These are phyloP conservation scores for Rhynchosporium graminicola DNA, from an alignment of 2,329 filamentous ascomycete species.

Conservation along the genomic window DNA sequence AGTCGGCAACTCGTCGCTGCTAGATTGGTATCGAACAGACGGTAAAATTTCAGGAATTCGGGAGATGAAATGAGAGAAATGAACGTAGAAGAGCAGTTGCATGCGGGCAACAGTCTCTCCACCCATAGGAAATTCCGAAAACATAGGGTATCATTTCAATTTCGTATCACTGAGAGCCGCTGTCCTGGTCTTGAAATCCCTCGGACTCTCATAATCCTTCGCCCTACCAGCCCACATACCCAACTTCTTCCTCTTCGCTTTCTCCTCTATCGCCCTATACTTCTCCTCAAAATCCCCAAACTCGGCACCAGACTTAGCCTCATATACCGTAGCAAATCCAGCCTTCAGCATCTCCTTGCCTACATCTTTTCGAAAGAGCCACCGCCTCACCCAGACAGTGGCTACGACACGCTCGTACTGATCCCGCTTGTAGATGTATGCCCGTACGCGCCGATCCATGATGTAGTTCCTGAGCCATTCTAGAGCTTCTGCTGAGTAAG, in stretches of 20 bases:
- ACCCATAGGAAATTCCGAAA: not conserved
- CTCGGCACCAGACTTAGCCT: conserved; percentile 86
- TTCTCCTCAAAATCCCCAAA: conserved; percentile 71
- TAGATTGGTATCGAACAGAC: not conserved
- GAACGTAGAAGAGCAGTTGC: not conserved
- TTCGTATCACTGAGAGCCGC: conserved; percentile 36
- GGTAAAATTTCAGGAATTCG: not conserved
- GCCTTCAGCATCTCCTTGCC: conserved; percentile 85
- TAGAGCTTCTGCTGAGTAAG: conserved; percentile 77
- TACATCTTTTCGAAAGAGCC: conserved; percentile 71
- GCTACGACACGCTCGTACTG: conserved; percentile 92
- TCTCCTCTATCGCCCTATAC: conserved; percentile 67
- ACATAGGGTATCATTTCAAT: conserved; percentile 19
- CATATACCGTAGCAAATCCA: conserved; percentile 88
- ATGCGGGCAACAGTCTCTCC: not conserved
- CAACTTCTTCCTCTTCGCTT: conserved; percentile 62
- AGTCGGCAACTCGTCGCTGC: too few relatives aligned
- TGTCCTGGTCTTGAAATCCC: conserved; percentile 75
- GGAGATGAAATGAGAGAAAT: not conserved
- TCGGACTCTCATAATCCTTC: conserved; percentile 74
- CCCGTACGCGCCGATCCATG: conserved; percentile 71
- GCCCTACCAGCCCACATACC: conserved; percentile 75
- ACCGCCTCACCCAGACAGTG: conserved; percentile 73
- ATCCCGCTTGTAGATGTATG: conserved; percentile 80
- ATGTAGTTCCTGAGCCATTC: conserved; percentile 78